Evolutionary conservation across 108 stramenopile genomes (phyloP), one percentile per base, ranked within the genome.

Genomic region (Nitzschia sp.): DNA sequence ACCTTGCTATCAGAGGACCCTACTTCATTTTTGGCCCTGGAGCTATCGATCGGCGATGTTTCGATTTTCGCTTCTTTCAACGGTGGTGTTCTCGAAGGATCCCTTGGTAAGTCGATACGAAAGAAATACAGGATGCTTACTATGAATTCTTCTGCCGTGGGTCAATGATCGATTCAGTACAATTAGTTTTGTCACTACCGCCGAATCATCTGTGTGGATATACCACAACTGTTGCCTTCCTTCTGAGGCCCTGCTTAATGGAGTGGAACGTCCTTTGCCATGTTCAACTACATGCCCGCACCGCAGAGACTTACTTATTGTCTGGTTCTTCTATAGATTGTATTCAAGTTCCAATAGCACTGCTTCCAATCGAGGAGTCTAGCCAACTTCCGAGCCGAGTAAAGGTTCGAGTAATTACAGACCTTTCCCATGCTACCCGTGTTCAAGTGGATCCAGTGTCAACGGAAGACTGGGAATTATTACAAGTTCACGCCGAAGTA

Each of bases 401-500:
- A 61, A 46, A 70, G 47, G 84, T 93, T 1, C 64, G 72, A 28
- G 61, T 76, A n/a, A 66, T 93, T 13, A 32, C 78, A 30, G 2
- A 35, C 26, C 68, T 89, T 17, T 59, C 66, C 0, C 26, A 80
- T 2, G 86, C 80, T 1, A 53, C 59, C 26, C 47, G 65, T 26
- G 77, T 91, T 2, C 67, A 66, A 1, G 74, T 91, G 49, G 84
- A 92, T 70, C 94, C 91, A 21, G n/a, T 83, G 15, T 62, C 79
- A 3, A 69, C 78, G 13, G 65, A 80, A 23, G 94, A 92, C 72
- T 90, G 89, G 89, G 88, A 92, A 68, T 75, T 90, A 57, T 70
- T 90, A 23, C 84, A 95, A 66, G 80, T 79, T 73, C 69, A 87
- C 64, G 77, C 89, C 17, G 73, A 68, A 17, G 49, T 65, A 17